Percentiles rank a stretch among this genome's conserved stretches.
Conservation (phyloP, 192 early-diverging fungal genomes). For the Lunasporangiospora selenospora region DNA sequence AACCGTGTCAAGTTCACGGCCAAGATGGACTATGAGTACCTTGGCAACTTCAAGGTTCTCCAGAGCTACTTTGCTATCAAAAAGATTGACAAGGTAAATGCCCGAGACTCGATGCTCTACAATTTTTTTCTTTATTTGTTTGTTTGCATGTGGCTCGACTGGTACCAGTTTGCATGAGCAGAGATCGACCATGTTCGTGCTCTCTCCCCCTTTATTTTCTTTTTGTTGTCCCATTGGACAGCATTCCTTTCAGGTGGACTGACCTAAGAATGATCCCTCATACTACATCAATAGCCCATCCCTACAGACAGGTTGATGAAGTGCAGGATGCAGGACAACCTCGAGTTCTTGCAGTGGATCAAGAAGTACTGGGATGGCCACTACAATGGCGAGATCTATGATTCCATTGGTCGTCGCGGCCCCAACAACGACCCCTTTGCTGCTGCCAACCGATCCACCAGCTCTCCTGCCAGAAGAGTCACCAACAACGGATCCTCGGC, state of each 20-base stretch:
- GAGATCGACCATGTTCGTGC: not conserved
- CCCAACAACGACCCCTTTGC: constrained; percentile 44
- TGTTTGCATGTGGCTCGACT: not conserved
- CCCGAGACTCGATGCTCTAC: not conserved
- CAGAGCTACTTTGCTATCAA: constrained; percentile 88
- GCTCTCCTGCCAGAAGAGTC: constrained; percentile 45
- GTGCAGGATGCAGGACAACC: constrained; percentile 98
- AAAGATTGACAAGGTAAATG: constrained; percentile 85
- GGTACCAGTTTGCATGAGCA: not conserved
- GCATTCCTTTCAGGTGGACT: not conserved
- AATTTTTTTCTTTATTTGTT: not conserved
- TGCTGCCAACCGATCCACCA: constrained; percentile 50
- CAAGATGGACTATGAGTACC: constrained; percentile 97
- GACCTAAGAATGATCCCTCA: too few relatives aligned
- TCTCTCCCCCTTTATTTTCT: not conserved
- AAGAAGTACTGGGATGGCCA: constrained; percentile 93
- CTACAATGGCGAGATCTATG: constrained; percentile 84
- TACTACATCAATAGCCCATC: constrained; percentile 68
- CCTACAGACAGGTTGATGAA: constrained; percentile 92
- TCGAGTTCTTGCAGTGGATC: constrained; percentile 98
- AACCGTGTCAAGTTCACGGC: constrained; percentile 93
- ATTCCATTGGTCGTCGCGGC: constrained; percentile 76
- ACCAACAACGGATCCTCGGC: constrained; percentile 48
- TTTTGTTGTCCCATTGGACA: not conserved
- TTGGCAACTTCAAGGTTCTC: constrained; percentile 94